Evolutionary conservation across 83 land plant species (phyloP).

Genomic region (Picea abies): DNA sequence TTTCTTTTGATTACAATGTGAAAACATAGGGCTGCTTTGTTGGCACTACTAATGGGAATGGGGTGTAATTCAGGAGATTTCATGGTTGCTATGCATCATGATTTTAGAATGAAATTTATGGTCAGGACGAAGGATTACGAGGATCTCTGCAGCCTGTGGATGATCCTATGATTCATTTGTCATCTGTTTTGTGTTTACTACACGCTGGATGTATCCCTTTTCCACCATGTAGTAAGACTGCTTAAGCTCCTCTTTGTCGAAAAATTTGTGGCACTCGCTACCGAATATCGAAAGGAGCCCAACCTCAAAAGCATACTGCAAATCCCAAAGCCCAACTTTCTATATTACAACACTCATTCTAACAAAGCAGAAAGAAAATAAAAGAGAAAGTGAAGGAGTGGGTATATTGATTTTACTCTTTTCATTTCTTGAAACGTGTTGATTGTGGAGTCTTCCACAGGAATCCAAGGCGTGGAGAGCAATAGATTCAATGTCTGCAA

Average conservation of each 20-base stretch:
- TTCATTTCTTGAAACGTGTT: conserved; percentile 80
- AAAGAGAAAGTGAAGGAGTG: neutral
- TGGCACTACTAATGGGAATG: too few species aligned
- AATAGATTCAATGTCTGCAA: conserved; percentile 42
- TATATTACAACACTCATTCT: too few species aligned
- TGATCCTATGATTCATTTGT: too few species aligned
- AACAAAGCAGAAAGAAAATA: neutral
- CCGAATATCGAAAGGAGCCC: conserved; percentile 31
- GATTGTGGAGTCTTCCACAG: conserved; percentile 45
- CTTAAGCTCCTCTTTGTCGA: conserved; percentile 34
- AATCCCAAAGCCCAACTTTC: too few species aligned
- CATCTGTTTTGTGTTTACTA: too few species aligned
- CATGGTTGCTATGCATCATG: too few species aligned
- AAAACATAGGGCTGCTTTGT: too few species aligned
- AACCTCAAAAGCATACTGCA: conserved; percentile 39
- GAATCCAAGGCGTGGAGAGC: conserved; percentile 35
- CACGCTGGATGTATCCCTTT: conserved; percentile 23
- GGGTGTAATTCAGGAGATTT: too few species aligned
- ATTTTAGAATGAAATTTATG: too few species aligned
- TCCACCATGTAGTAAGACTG: conserved; percentile 27
- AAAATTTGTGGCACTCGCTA: neutral
- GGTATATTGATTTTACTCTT: conserved; percentile 30
- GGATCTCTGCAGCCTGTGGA: too few species aligned
- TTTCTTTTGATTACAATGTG: too few species aligned
- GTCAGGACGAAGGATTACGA: too few species aligned